A percentile compares a stretch with the other conserved stretches of the same genome.
Conservation (phyloP, 1,284 basidiomycete genomes). For the Cryptococcus sp. region DNA sequence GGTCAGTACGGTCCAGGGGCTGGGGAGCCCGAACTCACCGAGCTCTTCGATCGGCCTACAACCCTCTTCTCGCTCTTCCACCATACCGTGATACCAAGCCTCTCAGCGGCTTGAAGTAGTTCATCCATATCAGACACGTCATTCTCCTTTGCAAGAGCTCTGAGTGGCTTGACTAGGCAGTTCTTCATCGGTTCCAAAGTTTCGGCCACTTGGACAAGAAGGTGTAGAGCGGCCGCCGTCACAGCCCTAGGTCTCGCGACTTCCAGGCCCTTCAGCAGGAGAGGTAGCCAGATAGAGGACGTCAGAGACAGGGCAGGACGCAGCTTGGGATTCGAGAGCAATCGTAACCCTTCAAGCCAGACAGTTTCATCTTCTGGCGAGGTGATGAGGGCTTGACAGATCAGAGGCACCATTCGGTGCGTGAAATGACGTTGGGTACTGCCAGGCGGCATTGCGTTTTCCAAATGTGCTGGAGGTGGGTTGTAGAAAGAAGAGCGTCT, state of each 20-base stretch:
- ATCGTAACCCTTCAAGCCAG: constrained; percentile 33
- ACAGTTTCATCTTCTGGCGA: constrained; percentile 26
- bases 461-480: too few species aligned
- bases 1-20: too few species aligned
- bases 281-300: constrained; percentile 38
- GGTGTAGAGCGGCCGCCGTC: constrained; percentile 21
- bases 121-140: constrained; percentile 8
- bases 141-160: constrained; percentile 14
- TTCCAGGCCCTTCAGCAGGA: constrained; percentile 32
- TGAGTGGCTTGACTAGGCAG: constrained; percentile 34
- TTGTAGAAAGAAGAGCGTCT: background rate
- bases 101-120: constrained; percentile 11
- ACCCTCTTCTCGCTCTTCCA: constrained; percentile 12
- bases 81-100: constrained; percentile 17
- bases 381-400: constrained; percentile 35
- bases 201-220: constrained; percentile 23
- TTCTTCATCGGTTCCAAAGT: constrained; percentile 34
- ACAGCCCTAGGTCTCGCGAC: constrained; percentile 16
- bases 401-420: constrained; percentile 37
- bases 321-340: constrained; percentile 30
- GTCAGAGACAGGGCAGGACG: constrained; percentile 25
- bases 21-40: too few species aligned
- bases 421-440: constrained; percentile 30
- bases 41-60: background rate
- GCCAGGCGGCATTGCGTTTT: constrained; percentile 19